Evolutionary conservation across 768 basidiomycete species (phyloP), one percentile per base, ranked within the genome.

Genomic region (Suillus ampliporus): DNA sequence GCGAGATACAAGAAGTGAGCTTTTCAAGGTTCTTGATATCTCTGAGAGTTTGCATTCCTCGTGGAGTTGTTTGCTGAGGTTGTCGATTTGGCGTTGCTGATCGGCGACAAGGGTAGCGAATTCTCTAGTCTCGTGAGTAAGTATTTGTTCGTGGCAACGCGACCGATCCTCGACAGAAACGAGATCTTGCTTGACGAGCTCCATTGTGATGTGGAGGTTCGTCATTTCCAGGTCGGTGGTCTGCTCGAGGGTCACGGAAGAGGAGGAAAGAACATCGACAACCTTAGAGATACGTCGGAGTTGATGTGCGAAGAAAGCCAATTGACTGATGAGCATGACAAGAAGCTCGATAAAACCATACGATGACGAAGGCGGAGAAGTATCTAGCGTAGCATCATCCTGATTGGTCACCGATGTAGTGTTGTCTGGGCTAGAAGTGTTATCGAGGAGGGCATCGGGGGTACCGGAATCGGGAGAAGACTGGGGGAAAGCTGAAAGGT

Each of bases 71-170:
- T 51, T 51, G 6, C 50, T 19, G 11, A 51, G 50, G 11, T 51
- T 11, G 19, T 51, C 50, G 11, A 51, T 51, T 34, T 51, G 50
- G 50, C 11, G 50, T 34, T 51, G 50, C 50, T 51, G 50, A 34
- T 51, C n/a, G 5, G 31, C 19, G 19, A 34, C 4, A 11, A 51
- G 28, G 28, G 19, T n/a, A 4, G 28, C 19, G 19, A 51, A n/a
- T 34, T 51, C 28, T 34, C 5, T 51, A 51, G 31, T 19, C 28
- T 51, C 28, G 19, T 31, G 50, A 10, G 19, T 5, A 11, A 31
- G 31, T 3, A n/a, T 13, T 3, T n/a, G 50, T 51, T 11, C 28
- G 19, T 51, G 50, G 11, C 31, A 34, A 34, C 5, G 19, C n/a
- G 31, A 13, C 11, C 7, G 19, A 13, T 34, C 50, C n/a, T 34